Evolutionary conservation across 2,329 filamentous ascomycete genomes (phyloP).

Genomic region (Colletotrichum graminicola): DNA sequence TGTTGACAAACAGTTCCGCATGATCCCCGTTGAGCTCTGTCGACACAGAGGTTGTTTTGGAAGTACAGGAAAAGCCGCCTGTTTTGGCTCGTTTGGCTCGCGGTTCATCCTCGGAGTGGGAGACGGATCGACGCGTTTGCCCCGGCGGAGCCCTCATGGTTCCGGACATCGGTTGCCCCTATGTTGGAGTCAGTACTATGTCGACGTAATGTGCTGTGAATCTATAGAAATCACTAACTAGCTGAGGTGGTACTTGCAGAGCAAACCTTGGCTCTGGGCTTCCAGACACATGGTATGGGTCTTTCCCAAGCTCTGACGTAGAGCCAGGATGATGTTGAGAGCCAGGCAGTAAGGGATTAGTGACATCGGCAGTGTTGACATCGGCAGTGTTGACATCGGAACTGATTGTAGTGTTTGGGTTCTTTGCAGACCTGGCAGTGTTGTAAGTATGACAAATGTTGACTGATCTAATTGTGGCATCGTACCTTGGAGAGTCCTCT

Average conservation of each 20-base stretch:
- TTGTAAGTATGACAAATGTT: background rate
- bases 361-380: too few species aligned
- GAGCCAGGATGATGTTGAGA: background rate
- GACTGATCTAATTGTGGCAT: background rate
- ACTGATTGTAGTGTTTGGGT: background rate
- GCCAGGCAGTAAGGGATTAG: background rate
- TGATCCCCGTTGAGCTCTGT: background rate
- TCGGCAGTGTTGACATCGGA: background rate
- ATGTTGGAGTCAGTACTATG: background rate
- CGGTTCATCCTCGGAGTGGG: background rate
- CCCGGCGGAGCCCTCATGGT: background rate
- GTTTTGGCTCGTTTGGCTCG: background rate
- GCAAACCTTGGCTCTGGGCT: background rate
- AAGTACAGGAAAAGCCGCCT: background rate
- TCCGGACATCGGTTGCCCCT: background rate
- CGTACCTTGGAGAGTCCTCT: background rate
- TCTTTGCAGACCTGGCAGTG: background rate
- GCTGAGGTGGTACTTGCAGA: too few species aligned
- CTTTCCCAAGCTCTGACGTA: background rate
- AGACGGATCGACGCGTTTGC: background rate
- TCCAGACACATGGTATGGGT: background rate
- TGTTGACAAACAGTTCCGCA: background rate
- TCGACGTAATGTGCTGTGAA: background rate
- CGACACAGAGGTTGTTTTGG: background rate
- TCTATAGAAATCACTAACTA: background rate